phyloP scores from a whole-genome alignment of 257 asterid genomes.

The Nicotiana paniculata region DNA sequence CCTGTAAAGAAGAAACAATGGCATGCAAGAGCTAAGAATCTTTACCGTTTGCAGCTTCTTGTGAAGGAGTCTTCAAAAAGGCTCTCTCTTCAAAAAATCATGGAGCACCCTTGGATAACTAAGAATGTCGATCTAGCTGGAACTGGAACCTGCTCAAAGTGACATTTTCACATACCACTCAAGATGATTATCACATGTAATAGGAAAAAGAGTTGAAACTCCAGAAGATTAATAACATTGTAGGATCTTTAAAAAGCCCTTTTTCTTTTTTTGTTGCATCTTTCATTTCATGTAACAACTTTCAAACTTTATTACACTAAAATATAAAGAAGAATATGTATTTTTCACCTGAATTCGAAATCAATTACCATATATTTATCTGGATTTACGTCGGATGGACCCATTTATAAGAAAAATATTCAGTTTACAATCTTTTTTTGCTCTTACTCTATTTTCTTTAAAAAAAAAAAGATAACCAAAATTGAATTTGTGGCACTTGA shows the following conservation, averaged over 20 bases:
- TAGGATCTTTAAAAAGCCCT: constrained; percentile 18
- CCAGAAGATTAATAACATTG: no score
- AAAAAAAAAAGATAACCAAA: no score
- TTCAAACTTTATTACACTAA: no score
- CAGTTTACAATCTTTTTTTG: no score
- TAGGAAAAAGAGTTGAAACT: no score
- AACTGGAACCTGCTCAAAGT: constrained; percentile 38
- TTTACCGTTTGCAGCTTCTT: constrained; percentile 59
- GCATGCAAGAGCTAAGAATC: not conserved
- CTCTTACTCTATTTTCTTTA: no score
- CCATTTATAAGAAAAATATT: no score
- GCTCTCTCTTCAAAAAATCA: constrained; percentile 68
- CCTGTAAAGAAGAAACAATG: not conserved
- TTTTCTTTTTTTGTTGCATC: constrained; percentile 11
- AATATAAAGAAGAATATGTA: no score
- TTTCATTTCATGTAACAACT: not conserved
- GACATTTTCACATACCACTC: not conserved
- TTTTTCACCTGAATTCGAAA: no score
- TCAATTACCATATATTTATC: no score
- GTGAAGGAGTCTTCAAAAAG: constrained; percentile 83
- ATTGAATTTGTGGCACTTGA: not conserved
- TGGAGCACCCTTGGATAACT: constrained; percentile 84
- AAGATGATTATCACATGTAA: no score
- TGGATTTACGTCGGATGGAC: no score
- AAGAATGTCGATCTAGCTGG: constrained; percentile 40